These are phyloP conservation scores for Lycium barbarum DNA, from an alignment of 257 asterid genomes.

Conservation along the genomic window DNA sequence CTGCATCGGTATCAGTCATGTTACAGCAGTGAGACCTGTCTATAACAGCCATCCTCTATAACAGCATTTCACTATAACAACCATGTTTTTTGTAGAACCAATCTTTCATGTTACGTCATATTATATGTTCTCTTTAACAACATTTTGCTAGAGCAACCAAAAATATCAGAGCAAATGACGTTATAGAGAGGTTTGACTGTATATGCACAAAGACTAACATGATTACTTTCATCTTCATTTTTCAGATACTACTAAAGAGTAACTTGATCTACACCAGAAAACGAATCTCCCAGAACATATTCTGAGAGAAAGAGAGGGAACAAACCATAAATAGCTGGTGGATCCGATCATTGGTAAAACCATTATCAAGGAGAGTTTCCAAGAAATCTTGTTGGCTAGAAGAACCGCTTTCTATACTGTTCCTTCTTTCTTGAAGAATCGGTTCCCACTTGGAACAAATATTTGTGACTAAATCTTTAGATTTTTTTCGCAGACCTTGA, in stretches of 20 bases:
- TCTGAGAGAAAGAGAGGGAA: neutral
- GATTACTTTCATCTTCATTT: neutral
- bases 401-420: neutral
- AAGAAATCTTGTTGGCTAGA: conserved; percentile 36
- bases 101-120: too few species aligned
- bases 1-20: neutral
- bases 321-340: conserved; percentile 48
- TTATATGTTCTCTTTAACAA: too few species aligned
- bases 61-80: too few species aligned
- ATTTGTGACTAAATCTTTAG: neutral
- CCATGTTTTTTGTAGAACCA: too few species aligned
- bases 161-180: too few species aligned
- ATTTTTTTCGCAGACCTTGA: conserved; percentile 51
- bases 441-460: conserved; percentile 49
- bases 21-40: neutral
- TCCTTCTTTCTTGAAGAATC: conserved; percentile 43
- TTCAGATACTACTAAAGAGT: neutral
- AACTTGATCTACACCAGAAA: neutral
- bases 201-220: neutral
- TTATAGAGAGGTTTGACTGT: neutral
- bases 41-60: too few species aligned
- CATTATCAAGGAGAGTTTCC: conserved; percentile 40
- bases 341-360: conserved; percentile 45
- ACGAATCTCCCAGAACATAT: neutral
- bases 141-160: too few species aligned